Conservation (phyloP, 2,329 filamentous ascomycete genomes). For the Bimuria novae-zelandiae region DNA sequence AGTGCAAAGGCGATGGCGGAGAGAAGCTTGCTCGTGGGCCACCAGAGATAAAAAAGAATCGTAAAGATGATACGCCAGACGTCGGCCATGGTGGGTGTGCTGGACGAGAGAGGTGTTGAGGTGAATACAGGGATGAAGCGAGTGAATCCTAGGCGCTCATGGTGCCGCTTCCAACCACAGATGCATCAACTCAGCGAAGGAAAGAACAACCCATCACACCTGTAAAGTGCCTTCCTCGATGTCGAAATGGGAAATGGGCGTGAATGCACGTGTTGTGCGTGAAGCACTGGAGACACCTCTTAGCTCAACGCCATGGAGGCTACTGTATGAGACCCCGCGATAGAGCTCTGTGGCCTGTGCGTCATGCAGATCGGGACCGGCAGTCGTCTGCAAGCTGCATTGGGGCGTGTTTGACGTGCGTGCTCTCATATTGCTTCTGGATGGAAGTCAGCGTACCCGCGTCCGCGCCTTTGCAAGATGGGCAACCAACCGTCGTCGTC, state of each 20-base stretch:
- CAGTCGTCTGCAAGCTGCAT: not conserved
- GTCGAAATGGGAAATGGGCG: not conserved
- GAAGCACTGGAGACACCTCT: no score
- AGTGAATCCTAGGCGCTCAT: conserved; percentile 12
- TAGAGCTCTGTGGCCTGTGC: conserved; percentile 18
- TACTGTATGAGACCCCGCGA: conserved; percentile 14
- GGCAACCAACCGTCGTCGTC: conserved; percentile 39
- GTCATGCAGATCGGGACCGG: conserved; percentile 4
- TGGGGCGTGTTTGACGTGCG: conserved; percentile 15
- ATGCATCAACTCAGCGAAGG: not conserved
- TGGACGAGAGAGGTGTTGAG: not conserved
- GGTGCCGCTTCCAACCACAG: conserved; percentile 9
- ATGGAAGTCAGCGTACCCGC: conserved; percentile 8
- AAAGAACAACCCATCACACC: not conserved
- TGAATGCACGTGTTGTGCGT: no score
- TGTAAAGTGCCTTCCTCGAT: not conserved
- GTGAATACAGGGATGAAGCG: not conserved
- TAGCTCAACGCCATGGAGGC: no score
- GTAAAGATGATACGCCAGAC: conserved; percentile 33
- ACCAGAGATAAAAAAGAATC: conserved; percentile 42
- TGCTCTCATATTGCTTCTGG: conserved; percentile 7
- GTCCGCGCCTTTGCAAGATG: conserved; percentile 24
- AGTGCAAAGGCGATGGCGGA: conserved; percentile 48
- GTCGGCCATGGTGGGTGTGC: conserved; percentile 31
- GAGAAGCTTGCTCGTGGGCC: conserved; percentile 46